Evolutionary conservation across 495 filamentous ascomycete genomes (phyloP), one percentile per base, ranked within the genome.

Genomic region (Aspergillus cavernicola): DNA sequence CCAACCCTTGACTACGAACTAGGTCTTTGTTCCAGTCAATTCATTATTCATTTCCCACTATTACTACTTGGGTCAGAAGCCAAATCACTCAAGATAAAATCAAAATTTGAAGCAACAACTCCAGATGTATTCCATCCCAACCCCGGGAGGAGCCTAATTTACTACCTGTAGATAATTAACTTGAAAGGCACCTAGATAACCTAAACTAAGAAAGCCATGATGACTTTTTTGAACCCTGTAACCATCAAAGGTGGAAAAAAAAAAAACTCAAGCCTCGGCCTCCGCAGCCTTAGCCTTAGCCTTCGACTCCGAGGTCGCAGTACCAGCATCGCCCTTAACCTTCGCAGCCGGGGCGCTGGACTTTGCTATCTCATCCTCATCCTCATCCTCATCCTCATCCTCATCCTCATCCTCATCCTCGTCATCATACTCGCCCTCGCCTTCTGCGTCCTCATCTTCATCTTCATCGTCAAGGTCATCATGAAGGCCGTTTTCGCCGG

Each of bases 301-400:
- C n/a, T n/a, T n/a, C n/a, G n/a, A n/a, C 12, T 39, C 36, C 12
- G 31, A 4, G 12, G 31, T 13, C 18, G 23, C 24, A 46, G 12
- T 33, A 22, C 28, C 45, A 39, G 49, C 58, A 15, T 65, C 59
- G 43, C 66, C 62, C 19, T 66, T 9, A 28, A 62, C 63, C 47
- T 67, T 66, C 23, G 66, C 69, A 0, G 76, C 73, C 49, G 79
- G 72, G 9, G 67, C 67, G 43, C 75, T 73, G 16, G 60, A 61
- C 57, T 70, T 63, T 23, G 68, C 66, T 5, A 68, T 73, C 15
- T 68, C 66, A 36, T 58, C 58, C 6, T 56, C 45, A 13, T 59
- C 58, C 65, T 9, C 31, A 3, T 43, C 56, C 39, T 71, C 55
- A 49, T 66, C 61, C n/a, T 66, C 52, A 50, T 39, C 55, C 41